These are phyloP conservation scores for Nasturtium officinale DNA, from an alignment of 345 rosid genomes.

Conservation along the genomic window DNA sequence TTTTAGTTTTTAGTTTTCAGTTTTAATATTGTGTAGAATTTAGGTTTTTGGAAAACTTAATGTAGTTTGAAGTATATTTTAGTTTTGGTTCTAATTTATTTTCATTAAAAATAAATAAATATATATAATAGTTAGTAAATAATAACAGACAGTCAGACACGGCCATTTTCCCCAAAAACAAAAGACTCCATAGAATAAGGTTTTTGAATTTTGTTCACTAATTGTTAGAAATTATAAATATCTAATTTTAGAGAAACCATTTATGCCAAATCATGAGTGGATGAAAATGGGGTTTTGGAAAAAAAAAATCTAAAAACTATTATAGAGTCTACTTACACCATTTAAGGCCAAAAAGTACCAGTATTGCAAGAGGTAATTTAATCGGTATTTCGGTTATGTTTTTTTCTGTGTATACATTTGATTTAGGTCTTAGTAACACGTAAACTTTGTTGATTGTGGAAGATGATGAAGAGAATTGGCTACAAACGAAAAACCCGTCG, in stretches of 20 bases:
- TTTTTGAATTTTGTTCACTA: background rate
- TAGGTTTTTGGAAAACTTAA: background rate
- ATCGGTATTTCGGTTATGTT: no score
- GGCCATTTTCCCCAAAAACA: no score
- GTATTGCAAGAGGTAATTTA: no score
- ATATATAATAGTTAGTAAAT: no score
- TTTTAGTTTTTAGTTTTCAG: no score
- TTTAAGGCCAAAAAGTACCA: background rate
- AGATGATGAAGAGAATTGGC: background rate
- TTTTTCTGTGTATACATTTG: no score
- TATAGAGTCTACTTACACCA: no score
- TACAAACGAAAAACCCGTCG: background rate
- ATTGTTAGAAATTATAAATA: background rate
- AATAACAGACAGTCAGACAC: no score
- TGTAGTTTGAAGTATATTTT: background rate
- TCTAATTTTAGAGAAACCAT: background rate
- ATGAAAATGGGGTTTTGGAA: background rate
- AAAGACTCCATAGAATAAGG: background rate
- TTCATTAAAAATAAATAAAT: background rate
- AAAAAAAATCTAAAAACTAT: background rate
- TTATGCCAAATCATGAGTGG: background rate
- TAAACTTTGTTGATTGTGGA: background rate
- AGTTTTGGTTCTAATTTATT: background rate
- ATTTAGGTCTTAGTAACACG: background rate
- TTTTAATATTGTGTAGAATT: background rate